Percentiles rank a stretch among this genome's conserved stretches.
These are phyloP conservation scores for Stagonosporopsis tanaceti DNA, from an alignment of 2,329 filamentous ascomycete genomes.

Conservation along the genomic window DNA sequence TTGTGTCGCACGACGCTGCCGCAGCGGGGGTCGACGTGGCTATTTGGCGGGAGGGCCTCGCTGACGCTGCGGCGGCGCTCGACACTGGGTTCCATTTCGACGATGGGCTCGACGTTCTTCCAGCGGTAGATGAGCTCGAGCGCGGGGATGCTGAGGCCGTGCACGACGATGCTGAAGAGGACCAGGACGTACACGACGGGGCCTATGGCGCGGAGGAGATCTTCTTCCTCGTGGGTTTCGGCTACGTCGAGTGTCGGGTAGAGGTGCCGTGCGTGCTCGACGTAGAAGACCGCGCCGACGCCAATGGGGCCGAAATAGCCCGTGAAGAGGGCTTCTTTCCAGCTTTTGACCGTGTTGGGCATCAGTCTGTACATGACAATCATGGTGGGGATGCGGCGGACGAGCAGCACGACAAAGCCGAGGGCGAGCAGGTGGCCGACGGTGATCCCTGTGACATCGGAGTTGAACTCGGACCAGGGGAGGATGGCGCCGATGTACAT, in stretches of 20 bases:
- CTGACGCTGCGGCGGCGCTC: conserved; percentile 49
- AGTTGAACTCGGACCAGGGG: conserved; percentile 64
- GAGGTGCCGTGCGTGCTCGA: conserved; percentile 55
- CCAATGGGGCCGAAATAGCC: conserved; percentile 61
- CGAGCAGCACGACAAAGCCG: conserved; percentile 61
- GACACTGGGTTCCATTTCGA: conserved; percentile 47
- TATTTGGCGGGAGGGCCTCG: conserved; percentile 52
- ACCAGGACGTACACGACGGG: conserved; percentile 59
- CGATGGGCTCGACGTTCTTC: conserved; percentile 54
- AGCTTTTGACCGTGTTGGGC: conserved; percentile 60
- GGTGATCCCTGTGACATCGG: conserved; percentile 62
- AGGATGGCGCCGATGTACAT: conserved; percentile 66
- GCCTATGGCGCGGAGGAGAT: conserved; percentile 51
- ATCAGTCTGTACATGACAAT: conserved; percentile 64
- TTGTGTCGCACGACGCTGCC: conserved; percentile 54
- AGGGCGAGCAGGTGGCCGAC: conserved; percentile 59
- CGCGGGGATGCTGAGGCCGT: conserved; percentile 59
- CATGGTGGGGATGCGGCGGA: conserved; percentile 66
- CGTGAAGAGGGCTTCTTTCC: conserved; percentile 68
- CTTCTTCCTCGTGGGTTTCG: conserved; percentile 51
- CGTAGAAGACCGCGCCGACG: conserved; percentile 57
- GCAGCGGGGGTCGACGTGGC: conserved; percentile 40
- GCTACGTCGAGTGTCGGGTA: conserved; percentile 54
- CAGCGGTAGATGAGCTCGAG: conserved; percentile 53
- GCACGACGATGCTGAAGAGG: conserved; percentile 56